phyloP scores from a whole-genome alignment of 495 filamentous ascomycete genomes.

The Aspergillus wentii region DNA sequence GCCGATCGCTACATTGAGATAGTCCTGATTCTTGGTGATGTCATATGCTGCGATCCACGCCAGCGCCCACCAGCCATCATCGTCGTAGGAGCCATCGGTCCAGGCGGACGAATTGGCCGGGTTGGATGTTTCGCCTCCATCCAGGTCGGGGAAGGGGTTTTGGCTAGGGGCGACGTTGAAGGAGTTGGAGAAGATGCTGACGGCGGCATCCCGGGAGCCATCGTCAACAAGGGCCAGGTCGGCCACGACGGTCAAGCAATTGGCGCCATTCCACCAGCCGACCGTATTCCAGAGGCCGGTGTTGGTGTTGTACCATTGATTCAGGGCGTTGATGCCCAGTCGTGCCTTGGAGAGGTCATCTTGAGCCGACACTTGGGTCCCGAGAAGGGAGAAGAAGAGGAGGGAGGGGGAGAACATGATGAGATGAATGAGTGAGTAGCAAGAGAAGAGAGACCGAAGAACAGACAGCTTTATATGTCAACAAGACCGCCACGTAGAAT shows the following conservation, averaged over 20 bases:
- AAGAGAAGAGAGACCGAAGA: too few relatives aligned
- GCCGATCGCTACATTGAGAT: slow-evolving; percentile 49
- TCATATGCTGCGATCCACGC: slow-evolving; percentile 64
- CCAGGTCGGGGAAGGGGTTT: slow-evolving; percentile 21
- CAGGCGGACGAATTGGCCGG: slow-evolving; percentile 4
- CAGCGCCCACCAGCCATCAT: slow-evolving; percentile 71
- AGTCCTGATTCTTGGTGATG: slow-evolving; percentile 46
- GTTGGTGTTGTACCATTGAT: slow-evolving; percentile 56
- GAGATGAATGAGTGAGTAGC: too few relatives aligned
- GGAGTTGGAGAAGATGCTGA: slow-evolving; percentile 40
- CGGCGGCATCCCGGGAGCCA: slow-evolving; percentile 14
- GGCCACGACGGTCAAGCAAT: slow-evolving; percentile 57
- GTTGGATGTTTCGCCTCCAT: slow-evolving; percentile 9
- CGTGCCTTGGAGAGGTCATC: slow-evolving; percentile 30
- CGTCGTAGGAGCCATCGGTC: slow-evolving; percentile 57
- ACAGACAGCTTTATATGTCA: too few relatives aligned
- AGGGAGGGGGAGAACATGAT: too few relatives aligned
- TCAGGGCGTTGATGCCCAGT: slow-evolving; percentile 44
- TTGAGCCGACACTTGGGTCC: not conserved
- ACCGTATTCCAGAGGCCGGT: slow-evolving; percentile 62
- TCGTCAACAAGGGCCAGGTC: slow-evolving; percentile 52
- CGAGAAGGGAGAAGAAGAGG: not conserved
- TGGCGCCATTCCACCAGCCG: slow-evolving; percentile 77
- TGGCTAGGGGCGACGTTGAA: slow-evolving; percentile 22
- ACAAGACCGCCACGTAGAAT: too few relatives aligned